Evolutionary conservation across 2,329 filamentous ascomycete genomes (phyloP).

Genomic region (Fusarium heterosporum): DNA sequence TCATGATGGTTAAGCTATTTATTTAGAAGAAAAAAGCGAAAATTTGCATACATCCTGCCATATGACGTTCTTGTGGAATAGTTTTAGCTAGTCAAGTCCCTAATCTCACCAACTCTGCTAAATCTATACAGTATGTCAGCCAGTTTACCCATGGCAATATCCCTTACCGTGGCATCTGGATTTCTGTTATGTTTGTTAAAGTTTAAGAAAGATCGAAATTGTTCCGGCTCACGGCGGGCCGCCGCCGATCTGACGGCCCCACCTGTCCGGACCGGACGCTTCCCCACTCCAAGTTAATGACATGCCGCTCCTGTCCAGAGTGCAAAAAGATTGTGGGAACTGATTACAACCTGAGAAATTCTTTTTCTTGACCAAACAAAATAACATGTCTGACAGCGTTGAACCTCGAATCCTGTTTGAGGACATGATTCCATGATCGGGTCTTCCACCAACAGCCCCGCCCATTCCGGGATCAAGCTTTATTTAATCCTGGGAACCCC

Average conservation of each 20-base stretch:
- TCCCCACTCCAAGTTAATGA: background rate
- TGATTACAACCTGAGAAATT: background rate
- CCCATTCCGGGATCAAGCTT: slow-evolving; percentile 17
- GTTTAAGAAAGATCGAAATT: background rate
- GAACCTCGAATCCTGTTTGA: no score
- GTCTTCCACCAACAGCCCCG: background rate
- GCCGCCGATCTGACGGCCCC: slow-evolving; percentile 37
- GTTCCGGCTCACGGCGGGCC: slow-evolving; percentile 25
- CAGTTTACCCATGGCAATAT: background rate
- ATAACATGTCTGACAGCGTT: no score
- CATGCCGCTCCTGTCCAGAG: background rate
- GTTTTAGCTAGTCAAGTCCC: background rate
- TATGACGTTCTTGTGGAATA: background rate
- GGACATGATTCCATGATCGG: no score
- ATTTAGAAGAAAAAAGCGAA: background rate
- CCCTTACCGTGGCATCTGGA: no score
- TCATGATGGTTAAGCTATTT: background rate
- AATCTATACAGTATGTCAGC: background rate
- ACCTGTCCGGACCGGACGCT: slow-evolving; percentile 19
- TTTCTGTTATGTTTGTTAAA: background rate
- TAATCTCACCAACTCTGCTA: background rate
- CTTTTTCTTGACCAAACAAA: background rate
- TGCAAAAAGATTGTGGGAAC: background rate
- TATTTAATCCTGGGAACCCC: slow-evolving; percentile 12
- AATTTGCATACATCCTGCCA: background rate